Evolutionary conservation across 345 rosid genomes (phyloP), one percentile per base, ranked within the genome.

Genomic region (Arabis hirsuta): DNA sequence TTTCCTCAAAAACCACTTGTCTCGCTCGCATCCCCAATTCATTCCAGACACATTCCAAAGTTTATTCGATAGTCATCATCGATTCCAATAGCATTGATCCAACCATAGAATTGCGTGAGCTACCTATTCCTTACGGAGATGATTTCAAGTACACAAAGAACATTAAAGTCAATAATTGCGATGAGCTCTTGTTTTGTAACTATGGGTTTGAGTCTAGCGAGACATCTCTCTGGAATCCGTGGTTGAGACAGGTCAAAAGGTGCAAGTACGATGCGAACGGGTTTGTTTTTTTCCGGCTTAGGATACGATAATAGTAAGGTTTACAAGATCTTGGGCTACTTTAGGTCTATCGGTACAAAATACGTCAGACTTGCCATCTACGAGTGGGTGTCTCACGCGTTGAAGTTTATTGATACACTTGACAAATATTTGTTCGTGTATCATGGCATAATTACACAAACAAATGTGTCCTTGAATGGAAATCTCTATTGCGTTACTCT

Each of bases 1-100:
- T n/a, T 71, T 71, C 67, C 0, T 42, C 42, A 70, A 59, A 10
- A 60, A n/a, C 8, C 45, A 58, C 51, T 14, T 59, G 60, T 24
- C 60, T 39, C 44, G 31, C 7, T 12, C 52, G 6, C 53, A 43
- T 47, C 73, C 58, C 1, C 58, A 47, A 0, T 58, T 69, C 58
- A 57, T 1, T 57, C 22, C 0, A 16, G 5, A 48, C 58, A 13
- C 39, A 36, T 7, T 36, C 39, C 39, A 36, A 36, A 36, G 2
- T 36, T 36, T 36, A 36, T 36, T 36, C 39, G 39, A 36, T 36
- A 36, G 39, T 7, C 10, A 36, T 36, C 39, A 36, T 36, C 3
- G 39, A 7, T 36, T 10, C 39, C 10, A 36, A 36, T 9, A 36
- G 3, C 39, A 36, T 36, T 10, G 9, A 36, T 36, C 39, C 39